These are phyloP conservation scores for Remersonia thermophila DNA, from an alignment of 2,329 filamentous ascomycete genomes.

Conservation along the genomic window DNA sequence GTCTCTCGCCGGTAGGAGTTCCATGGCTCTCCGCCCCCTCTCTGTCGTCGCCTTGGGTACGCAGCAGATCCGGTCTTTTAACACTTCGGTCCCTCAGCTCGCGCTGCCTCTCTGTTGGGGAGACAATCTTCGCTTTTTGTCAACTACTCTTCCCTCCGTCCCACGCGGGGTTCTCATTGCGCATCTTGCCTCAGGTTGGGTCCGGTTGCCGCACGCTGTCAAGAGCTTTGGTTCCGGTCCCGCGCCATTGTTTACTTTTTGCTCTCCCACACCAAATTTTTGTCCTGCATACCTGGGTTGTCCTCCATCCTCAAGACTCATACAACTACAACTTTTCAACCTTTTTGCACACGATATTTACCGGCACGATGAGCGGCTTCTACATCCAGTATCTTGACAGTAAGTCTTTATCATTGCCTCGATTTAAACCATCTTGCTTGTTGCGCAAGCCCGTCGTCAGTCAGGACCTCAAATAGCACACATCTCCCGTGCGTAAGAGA, in stretches of 20 bases:
- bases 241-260: conserved; percentile 19
- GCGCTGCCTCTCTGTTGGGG: conserved; percentile 22
- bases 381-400: conserved; percentile 65
- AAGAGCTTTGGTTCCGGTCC: conserved; percentile 23
- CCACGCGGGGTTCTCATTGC: conserved; percentile 13
- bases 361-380: conserved; percentile 46
- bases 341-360: conserved; percentile 7
- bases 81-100: conserved; percentile 30
- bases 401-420: conserved; percentile 37
- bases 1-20: conserved; percentile 47
- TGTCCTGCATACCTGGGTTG: conserved; percentile 1
- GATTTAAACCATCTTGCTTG: conserved; percentile 1
- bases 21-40: conserved; percentile 16
- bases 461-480: conserved; percentile 6
- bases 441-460: conserved; percentile 1
- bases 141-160: conserved; percentile 13
- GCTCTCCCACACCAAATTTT: conserved; percentile 9
- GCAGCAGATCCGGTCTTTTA: conserved; percentile 31
- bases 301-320: neutral
- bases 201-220: conserved; percentile 38
- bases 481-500: conserved; percentile 10
- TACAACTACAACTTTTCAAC: no score
- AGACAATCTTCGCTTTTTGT: conserved; percentile 26
- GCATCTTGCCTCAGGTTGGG: conserved; percentile 35
- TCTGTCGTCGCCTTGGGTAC: conserved; percentile 38